Evolutionary conservation across 2,329 filamentous ascomycete species (phyloP).

Genomic region (Chrysosporium queenslandicum): DNA sequence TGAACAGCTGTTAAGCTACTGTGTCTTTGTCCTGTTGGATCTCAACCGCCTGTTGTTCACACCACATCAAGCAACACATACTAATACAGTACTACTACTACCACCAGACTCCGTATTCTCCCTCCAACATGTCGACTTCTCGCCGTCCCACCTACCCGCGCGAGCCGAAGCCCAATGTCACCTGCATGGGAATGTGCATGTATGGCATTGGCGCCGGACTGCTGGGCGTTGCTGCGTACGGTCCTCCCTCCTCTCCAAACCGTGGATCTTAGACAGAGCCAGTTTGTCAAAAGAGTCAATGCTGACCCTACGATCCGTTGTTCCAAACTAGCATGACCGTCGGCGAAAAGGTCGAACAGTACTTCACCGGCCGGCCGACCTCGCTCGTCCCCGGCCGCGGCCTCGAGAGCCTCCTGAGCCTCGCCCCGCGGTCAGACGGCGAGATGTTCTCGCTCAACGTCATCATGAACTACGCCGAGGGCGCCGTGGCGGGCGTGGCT

Average conservation of each 20-base stretch:
- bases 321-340: slow-evolving; percentile 22
- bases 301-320: neutral
- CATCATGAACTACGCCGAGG: slow-evolving; percentile 24
- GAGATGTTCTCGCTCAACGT: slow-evolving; percentile 21
- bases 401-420: slow-evolving; percentile 22
- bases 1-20: no score
- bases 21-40: no score
- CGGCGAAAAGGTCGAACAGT: slow-evolving; percentile 24
- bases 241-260: neutral
- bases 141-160: slow-evolving; percentile 1
- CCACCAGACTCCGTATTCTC: no score
- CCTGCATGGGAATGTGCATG: slow-evolving; percentile 9
- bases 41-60: no score
- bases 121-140: slow-evolving; percentile 3
- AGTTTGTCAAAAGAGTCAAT: no score
- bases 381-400: slow-evolving; percentile 26
- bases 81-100: no score
- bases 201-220: slow-evolving; percentile 10
- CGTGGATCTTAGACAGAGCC: no score
- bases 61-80: no score
- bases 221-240: slow-evolving; percentile 21
- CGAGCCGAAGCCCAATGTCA: slow-evolving; percentile 10
- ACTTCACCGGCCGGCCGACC: slow-evolving; percentile 23
- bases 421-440: slow-evolving; percentile 19
- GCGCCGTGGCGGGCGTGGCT: slow-evolving; percentile 23